Conservation (phyloP, 164 flowering plant species). For the Liquidambar formosana region DNA sequence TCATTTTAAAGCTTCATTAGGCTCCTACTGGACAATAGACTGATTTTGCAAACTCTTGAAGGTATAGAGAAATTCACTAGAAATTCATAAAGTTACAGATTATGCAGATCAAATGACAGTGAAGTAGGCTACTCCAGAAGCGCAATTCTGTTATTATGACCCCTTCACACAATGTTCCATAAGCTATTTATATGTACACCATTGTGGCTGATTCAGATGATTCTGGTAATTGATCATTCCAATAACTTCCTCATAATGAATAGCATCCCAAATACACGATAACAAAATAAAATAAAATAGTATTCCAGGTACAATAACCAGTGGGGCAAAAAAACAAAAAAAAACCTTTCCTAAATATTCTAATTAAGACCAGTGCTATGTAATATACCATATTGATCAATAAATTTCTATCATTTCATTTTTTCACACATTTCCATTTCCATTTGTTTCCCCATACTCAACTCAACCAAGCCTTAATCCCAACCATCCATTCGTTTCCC, state of each 20-base stretch:
- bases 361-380: no score
- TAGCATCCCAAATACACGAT: no score
- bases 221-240: neutral
- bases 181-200: neutral
- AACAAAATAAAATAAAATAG: no score
- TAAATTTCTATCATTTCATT: no score
- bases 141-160: neutral
- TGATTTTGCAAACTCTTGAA: neutral
- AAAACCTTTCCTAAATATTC: no score
- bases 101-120: neutral
- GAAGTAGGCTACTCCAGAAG: neutral
- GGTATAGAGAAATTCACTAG: neutral
- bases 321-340: neutral
- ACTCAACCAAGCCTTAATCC: no score
- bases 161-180: neutral
- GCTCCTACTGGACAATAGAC: neutral
- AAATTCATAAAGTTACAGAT: no score
- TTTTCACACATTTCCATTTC: no score
- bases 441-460: no score
- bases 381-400: no score
- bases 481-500: no score
- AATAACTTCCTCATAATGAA: neutral
- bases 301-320: neutral
- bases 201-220: neutral
- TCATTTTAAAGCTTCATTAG: neutral